A percentile compares a stretch with the other conserved stretches of the same genome.
Conservation (phyloP, 768 basidiomycete species). For the Mycena indigotica region DNA sequence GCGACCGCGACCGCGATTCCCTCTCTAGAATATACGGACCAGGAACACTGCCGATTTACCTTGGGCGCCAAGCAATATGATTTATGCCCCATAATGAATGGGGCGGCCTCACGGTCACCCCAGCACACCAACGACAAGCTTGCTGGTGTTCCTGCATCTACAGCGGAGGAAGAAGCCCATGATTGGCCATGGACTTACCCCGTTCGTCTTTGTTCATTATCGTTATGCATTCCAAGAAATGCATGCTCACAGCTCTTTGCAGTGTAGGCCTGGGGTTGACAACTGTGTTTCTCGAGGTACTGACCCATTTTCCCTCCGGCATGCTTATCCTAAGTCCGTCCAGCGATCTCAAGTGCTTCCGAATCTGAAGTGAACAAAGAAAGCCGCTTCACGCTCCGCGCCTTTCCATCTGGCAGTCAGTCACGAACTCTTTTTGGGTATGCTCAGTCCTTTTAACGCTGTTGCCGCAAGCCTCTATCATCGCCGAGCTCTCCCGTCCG, state of each 20-base stretch:
- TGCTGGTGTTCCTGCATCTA: neutral
- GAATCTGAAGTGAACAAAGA: neutral
- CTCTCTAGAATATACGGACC: neutral
- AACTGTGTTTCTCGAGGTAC: too few species aligned
- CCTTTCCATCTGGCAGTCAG: neutral
- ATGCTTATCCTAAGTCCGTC: too few species aligned
- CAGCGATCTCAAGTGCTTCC: neutral
- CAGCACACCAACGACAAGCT: neutral
- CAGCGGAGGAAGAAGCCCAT: neutral
- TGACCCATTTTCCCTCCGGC: too few species aligned
- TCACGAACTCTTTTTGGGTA: neutral
- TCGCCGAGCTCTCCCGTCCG: neutral
- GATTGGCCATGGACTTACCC: neutral
- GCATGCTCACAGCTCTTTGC: too few species aligned
- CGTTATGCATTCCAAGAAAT: neutral
- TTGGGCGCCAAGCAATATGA: slow-evolving; percentile 1
- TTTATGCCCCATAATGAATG: neutral
- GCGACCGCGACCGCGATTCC: slow-evolving; percentile 1
- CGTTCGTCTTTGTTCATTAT: neutral
- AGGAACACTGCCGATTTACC: neutral
- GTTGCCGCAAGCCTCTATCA: neutral
- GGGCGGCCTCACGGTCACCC: too few species aligned
- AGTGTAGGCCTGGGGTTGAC: slow-evolving; percentile 17
- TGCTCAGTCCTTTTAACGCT: neutral
- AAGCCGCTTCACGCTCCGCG: neutral